Evolutionary conservation across 495 filamentous ascomycete genomes (phyloP), one percentile per base, ranked within the genome.

Genomic region (Lasiosphaeris hirsuta): DNA sequence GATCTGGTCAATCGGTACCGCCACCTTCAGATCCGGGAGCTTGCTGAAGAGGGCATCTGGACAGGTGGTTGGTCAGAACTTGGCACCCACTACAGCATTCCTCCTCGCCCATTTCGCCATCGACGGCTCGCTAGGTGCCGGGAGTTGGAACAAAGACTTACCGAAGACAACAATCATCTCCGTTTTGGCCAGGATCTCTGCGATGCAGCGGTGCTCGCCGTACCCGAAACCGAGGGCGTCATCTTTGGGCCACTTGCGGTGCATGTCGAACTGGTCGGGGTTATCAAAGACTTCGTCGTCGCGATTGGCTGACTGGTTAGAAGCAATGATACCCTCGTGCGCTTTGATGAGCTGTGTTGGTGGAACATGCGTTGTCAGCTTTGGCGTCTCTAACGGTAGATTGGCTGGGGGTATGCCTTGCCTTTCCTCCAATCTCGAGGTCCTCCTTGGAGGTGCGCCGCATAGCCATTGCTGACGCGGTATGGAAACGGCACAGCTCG

Each of bases 401-500:
- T 30, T 30, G 23, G 23, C 33, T 41, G 7, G 15, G 41, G 10
- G 10, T 11, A 11, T 15, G 3, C 43, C 43, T 7, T 50, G 68
- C 60, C 63, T 68, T 67, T 7, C 75, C 75, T 13, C 67, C 70
- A 47, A 78, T 63, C 46, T 68, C 67, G n/a, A 78, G 56, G 42
- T 77, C 75, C 10, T 67, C 71, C 58, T 77, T 78, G 2, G 77
- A 75, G 0, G 70, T 71, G 13, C 77, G 69, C 40, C 69, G 62
- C 10, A 73, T 75, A 7, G 72, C 73, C 59, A 79, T 69, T 2
- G 70, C 73, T 0, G 74, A 75, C 0, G 67, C 73, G 0, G 72
- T 76, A 54, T 79, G 75, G 56, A 67, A 80, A 7, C 76, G 67
- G 58, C 72, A 74, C 10, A 78, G 63, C 66, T 80, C 76, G 42